phyloP scores from a whole-genome alignment of 1,139 yeast genomes.

The Protomyces arabidopsidicola region DNA sequence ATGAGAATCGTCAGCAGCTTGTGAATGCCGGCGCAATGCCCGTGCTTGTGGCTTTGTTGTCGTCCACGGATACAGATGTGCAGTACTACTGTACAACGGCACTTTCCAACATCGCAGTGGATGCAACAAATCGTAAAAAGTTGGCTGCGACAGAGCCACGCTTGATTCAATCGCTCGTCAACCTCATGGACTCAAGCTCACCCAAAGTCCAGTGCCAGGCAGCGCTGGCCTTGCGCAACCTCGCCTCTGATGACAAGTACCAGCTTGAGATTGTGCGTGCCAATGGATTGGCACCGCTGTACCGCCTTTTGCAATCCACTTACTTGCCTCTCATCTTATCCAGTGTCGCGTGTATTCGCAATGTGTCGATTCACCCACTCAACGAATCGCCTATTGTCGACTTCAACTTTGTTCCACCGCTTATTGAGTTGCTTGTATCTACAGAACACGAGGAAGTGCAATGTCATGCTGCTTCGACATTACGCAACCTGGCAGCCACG shows the following conservation, averaged over 20 bases:
- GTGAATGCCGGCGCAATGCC: slow-evolving; percentile 99
- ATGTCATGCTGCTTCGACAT: slow-evolving; percentile 94
- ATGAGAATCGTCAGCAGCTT: slow-evolving; percentile 91
- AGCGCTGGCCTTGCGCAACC: slow-evolving; percentile 86
- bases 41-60: slow-evolving; percentile 79
- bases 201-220: slow-evolving; percentile 98
- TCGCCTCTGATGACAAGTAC: slow-evolving; percentile 85
- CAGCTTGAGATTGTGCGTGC: slow-evolving; percentile 94
- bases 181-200: slow-evolving; percentile 77
- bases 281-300: slow-evolving; percentile 90
- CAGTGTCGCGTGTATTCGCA: slow-evolving; percentile 96
- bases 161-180: slow-evolving; percentile 78
- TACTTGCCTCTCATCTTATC: slow-evolving; percentile 92
- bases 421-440: slow-evolving; percentile 77
- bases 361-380: slow-evolving; percentile 91
- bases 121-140: slow-evolving; percentile 81
- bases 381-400: slow-evolving; percentile 93
- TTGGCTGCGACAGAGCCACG: slow-evolving; percentile 92
- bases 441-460: slow-evolving; percentile 91
- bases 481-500: slow-evolving; percentile 92
- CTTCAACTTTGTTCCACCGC: slow-evolving; percentile 88
- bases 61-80: slow-evolving; percentile 89
- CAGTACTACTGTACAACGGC: slow-evolving; percentile 99
- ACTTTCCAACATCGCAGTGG: slow-evolving; percentile 92
- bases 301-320: slow-evolving; percentile 76